Conservation (phyloP, 148 eudicot genomes). For the Fagopyrum homotropicum region DNA sequence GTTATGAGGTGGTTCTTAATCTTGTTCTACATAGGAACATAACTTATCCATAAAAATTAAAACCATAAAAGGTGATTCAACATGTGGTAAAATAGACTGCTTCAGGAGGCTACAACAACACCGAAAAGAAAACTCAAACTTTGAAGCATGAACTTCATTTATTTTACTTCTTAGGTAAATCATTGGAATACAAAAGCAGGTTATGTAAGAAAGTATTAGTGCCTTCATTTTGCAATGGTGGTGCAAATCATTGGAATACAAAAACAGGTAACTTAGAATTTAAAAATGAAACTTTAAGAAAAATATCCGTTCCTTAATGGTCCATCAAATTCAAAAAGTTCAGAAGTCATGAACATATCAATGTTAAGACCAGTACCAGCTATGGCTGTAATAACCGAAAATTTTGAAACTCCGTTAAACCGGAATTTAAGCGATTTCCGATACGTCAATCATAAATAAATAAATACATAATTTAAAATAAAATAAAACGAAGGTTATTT, state of each 20-base stretch:
- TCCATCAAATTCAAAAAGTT: slow-evolving; percentile 79
- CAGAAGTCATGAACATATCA: slow-evolving; percentile 91
- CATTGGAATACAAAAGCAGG: background rate
- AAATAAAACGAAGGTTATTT: too few relatives aligned
- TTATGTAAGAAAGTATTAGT: background rate
- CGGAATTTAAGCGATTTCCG: too few relatives aligned
- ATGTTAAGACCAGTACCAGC: slow-evolving; percentile 99
- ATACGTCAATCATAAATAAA: too few relatives aligned
- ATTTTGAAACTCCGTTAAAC: too few relatives aligned
- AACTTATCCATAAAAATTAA: background rate
- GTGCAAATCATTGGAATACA: background rate
- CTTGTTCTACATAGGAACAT: background rate
- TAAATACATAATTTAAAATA: too few relatives aligned
- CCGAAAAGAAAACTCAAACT: background rate
- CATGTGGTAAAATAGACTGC: background rate
- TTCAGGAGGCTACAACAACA: background rate
- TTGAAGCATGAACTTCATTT: background rate
- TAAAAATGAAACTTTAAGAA: background rate
- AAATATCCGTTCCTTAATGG: slow-evolving; percentile 88
- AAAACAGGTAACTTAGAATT: background rate
- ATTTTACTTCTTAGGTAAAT: background rate
- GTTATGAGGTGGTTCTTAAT: background rate
- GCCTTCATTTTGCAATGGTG: background rate
- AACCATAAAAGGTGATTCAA: background rate
- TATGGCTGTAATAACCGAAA: too few relatives aligned